Conservation (phyloP, 768 basidiomycete species). For the Kwoniella botswanensis region DNA sequence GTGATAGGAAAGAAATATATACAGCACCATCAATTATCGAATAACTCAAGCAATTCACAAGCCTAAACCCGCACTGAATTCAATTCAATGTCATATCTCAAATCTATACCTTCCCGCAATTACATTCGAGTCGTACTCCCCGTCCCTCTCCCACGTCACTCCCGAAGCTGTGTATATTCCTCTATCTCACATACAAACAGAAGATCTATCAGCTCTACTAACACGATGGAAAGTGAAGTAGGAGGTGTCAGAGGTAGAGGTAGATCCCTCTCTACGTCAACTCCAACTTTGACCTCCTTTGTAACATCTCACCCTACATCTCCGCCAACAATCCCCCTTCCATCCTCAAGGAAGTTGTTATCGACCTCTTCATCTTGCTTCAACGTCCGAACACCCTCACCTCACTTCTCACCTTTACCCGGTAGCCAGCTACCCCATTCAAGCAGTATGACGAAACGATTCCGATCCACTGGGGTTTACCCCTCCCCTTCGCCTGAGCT, state of each 20-base stretch:
- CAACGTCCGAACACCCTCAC: not conserved
- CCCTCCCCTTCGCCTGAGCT: constrained; percentile 17
- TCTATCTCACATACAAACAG: not conserved
- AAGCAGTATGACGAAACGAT: constrained; percentile 8
- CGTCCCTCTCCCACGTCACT: not conserved
- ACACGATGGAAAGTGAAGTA: not conserved
- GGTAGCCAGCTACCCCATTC: not conserved
- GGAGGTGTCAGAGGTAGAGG: not conserved
- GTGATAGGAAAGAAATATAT: too few relatives aligned
- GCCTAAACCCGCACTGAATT: too few relatives aligned
- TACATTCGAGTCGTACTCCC: not conserved
- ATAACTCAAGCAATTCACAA: not conserved
- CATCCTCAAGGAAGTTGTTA: not conserved
- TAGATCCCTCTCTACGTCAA: not conserved
- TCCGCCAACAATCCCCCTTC: not conserved
- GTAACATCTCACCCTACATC: not conserved
- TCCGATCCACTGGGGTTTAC: constrained; percentile 4
- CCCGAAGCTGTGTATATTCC: not conserved
- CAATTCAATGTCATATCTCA: not conserved
- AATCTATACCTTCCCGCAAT: not conserved
- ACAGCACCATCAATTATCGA: too few relatives aligned
- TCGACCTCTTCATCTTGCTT: not conserved
- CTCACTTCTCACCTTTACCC: constrained; percentile 4
- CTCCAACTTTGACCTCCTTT: not conserved
- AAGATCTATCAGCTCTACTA: not conserved